phyloP scores from a whole-genome alignment of 768 basidiomycete genomes.

The Paxillus involutus region DNA sequence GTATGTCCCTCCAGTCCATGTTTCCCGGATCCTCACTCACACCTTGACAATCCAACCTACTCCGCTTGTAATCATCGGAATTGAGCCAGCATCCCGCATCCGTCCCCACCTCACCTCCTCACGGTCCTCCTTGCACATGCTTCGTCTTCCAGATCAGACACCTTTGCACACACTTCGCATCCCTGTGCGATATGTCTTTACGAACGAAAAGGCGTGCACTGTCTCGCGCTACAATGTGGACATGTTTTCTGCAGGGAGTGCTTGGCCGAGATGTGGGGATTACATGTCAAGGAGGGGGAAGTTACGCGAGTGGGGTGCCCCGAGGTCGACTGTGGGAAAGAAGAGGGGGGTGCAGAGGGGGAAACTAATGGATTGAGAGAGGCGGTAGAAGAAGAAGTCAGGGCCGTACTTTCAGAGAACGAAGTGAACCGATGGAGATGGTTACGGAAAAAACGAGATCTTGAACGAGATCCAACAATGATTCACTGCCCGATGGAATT shows the following conservation, averaged over 20 bases:
- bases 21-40: conserved; percentile 31
- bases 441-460: conserved; percentile 67
- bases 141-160: conserved; percentile 40
- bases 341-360: conserved; percentile 12
- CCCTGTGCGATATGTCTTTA: conserved; percentile 77
- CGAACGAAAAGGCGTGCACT: conserved; percentile 71
- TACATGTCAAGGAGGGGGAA: conserved; percentile 81
- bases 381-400: conserved; percentile 70
- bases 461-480: conserved; percentile 79
- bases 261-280: conserved; percentile 76
- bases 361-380: conserved; percentile 35
- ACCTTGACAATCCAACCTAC: background rate
- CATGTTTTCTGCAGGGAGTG: conserved; percentile 88
- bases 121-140: conserved; percentile 52
- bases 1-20: conserved; percentile 10
- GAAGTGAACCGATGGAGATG: conserved; percentile 74
- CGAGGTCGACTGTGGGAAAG: conserved; percentile 75
- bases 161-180: conserved; percentile 67
- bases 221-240: conserved; percentile 64
- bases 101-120: conserved; percentile 53
- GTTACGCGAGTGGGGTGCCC: conserved; percentile 78
- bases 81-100: conserved; percentile 42
- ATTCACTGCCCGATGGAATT: conserved; percentile 77
- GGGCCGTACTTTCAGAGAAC: conserved; percentile 63
- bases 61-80: background rate